phyloP scores from a whole-genome alignment of 2,329 filamentous ascomycete genomes.

The Alternaria atra region DNA sequence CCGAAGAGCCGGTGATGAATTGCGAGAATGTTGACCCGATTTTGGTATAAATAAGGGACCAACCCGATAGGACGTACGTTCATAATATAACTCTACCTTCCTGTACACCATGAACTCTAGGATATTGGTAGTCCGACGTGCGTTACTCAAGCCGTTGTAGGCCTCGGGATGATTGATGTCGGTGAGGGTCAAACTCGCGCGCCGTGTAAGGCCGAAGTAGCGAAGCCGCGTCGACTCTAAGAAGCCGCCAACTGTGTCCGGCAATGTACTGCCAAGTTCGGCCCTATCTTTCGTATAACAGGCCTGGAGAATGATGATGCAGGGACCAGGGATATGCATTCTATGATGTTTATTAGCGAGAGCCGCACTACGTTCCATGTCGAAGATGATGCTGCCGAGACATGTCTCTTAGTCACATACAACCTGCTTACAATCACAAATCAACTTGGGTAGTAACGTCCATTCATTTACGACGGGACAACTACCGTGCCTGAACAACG shows the following conservation, averaged over 20 bases:
- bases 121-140: too few relatives aligned
- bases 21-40: neutral
- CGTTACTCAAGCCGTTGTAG: too few relatives aligned
- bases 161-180: neutral
- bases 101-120: too few relatives aligned
- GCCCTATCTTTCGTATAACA: neutral
- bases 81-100: neutral
- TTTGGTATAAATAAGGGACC: neutral
- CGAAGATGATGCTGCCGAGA: neutral
- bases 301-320: neutral
- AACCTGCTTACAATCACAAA: neutral
- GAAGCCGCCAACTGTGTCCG: neutral
- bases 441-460: too few relatives aligned
- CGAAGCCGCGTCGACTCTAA: neutral
- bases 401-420: neutral
- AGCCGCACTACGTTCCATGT: neutral
- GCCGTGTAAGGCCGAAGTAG: neutral
- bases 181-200: neutral
- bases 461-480: too few relatives aligned
- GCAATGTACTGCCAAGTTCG: neutral
- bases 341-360: neutral
- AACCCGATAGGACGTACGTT: too few relatives aligned
- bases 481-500: too few relatives aligned
- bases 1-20: neutral
- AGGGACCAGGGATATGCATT: neutral